phyloP scores from a whole-genome alignment of 441 rosid genomes.

The Pelargonium australe region DNA sequence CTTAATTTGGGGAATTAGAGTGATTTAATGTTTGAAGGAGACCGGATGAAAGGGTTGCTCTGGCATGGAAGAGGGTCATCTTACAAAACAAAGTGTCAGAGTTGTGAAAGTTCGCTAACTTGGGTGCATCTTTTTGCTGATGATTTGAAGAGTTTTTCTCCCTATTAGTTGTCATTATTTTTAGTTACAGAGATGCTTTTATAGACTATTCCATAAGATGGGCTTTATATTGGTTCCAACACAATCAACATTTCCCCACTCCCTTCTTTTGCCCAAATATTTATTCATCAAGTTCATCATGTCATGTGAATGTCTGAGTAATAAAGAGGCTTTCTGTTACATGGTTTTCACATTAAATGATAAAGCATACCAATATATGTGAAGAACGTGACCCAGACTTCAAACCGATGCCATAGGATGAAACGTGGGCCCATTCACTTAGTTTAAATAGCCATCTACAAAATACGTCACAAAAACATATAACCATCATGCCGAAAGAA shows the following conservation, averaged over 20 bases:
- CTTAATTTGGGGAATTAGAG: not conserved
- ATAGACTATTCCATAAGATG: too few relatives aligned
- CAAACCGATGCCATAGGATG: constrained; percentile 78
- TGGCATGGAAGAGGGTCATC: not conserved
- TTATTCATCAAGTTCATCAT: not conserved
- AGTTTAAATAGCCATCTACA: constrained; percentile 86
- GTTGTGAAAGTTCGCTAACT: not conserved
- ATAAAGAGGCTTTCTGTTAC: constrained; percentile 1
- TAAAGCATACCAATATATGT: constrained; percentile 61
- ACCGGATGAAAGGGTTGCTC: not conserved
- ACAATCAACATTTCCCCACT: not conserved
- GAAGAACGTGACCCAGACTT: constrained; percentile 84
- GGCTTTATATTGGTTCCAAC: not conserved
- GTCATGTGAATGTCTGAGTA: not conserved
- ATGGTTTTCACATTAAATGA: constrained; percentile 1
- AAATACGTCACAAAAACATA: constrained; percentile 10
- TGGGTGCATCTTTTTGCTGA: constrained; percentile 6
- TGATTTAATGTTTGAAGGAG: too few relatives aligned
- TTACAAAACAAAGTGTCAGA: not conserved
- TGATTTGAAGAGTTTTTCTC: not conserved
- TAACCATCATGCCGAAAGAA: constrained; percentile 11
- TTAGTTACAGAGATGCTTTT: too few relatives aligned
- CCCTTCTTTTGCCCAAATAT: constrained; percentile 1
- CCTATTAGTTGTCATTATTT: not conserved
- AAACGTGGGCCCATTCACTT: constrained; percentile 88